Percentiles rank a stretch among this genome's conserved stretches.
These are phyloP conservation scores for Collybiopsis confluens DNA, from an alignment of 768 basidiomycete species.

Conservation along the genomic window DNA sequence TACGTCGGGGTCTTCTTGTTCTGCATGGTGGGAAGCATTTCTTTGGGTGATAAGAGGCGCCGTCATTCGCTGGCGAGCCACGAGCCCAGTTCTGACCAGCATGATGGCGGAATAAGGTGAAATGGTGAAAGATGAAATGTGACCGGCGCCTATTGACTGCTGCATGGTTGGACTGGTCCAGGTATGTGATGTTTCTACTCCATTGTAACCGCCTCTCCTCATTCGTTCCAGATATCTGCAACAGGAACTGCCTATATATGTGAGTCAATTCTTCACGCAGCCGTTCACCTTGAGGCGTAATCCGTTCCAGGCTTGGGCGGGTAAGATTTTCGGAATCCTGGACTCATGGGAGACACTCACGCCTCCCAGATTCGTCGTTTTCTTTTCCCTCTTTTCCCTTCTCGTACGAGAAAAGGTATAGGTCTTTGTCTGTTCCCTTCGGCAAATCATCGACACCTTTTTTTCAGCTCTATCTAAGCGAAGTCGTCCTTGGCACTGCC, in stretches of 20 bases:
- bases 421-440: background rate
- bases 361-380: conserved; percentile 26
- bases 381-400: conserved; percentile 78
- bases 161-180: background rate
- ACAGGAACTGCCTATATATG: conserved; percentile 57
- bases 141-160: background rate
- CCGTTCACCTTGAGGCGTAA: background rate
- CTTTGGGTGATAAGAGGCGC: conserved; percentile 28
- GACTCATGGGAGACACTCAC: background rate
- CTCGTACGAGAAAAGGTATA: conserved; percentile 75
- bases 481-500: conserved; percentile 86
- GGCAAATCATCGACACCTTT: background rate
- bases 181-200: background rate
- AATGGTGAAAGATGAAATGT: background rate
- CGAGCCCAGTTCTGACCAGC: conserved; percentile 8
- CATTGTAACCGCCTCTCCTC: conserved; percentile 18
- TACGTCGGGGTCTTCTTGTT: conserved; percentile 30
- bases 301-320: background rate
- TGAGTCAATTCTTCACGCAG: conserved; percentile 6
- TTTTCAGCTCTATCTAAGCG: conserved; percentile 76
- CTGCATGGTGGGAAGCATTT: conserved; percentile 34
- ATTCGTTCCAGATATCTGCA: conserved; percentile 40
- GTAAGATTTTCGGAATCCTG: conserved; percentile 3
- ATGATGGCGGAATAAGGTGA: conserved; percentile 3
- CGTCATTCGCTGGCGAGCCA: conserved; percentile 29